These are phyloP conservation scores for Ascochyta lentis DNA, from an alignment of 2,329 filamentous ascomycete genomes.

Conservation along the genomic window DNA sequence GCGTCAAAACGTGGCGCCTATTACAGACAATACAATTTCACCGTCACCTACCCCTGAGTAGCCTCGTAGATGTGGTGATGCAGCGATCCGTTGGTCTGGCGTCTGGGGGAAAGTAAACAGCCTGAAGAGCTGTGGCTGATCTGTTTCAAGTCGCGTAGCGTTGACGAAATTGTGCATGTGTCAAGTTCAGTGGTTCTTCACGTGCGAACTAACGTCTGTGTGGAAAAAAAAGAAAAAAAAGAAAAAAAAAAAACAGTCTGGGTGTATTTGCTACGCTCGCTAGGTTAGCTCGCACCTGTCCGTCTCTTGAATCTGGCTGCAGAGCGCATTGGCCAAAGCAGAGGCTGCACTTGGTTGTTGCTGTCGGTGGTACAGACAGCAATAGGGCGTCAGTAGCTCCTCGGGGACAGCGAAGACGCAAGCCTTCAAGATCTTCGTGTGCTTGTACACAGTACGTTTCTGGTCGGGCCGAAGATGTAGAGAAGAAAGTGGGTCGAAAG, in stretches of 20 bases:
- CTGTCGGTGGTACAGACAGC: slow-evolving; percentile 1
- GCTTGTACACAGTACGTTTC: slow-evolving; percentile 6
- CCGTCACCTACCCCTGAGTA: slow-evolving; percentile 13
- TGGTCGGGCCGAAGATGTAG: slow-evolving; percentile 17
- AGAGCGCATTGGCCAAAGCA: neutral
- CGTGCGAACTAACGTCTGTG: slow-evolving; percentile 3
- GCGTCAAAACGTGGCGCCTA: neutral
- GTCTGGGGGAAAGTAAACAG: slow-evolving; percentile 10
- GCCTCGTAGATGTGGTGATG: slow-evolving; percentile 1
- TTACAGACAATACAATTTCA: slow-evolving; percentile 11
- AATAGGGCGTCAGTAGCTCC: slow-evolving; percentile 3
- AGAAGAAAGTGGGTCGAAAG: slow-evolving; percentile 12
- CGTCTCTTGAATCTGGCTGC: neutral
- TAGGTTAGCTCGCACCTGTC: slow-evolving; percentile 6
- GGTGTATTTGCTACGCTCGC: neutral
- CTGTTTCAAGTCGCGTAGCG: slow-evolving; percentile 11
- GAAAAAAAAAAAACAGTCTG: neutral
- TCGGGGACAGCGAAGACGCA: slow-evolving; percentile 8
- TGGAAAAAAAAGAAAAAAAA: neutral
- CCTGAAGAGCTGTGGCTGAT: slow-evolving; percentile 11
- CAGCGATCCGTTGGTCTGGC: slow-evolving; percentile 18
- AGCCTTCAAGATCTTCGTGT: slow-evolving; percentile 1
- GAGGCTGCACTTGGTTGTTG: neutral
- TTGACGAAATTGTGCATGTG: slow-evolving; percentile 14
- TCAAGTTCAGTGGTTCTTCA: slow-evolving; percentile 5